Percentiles rank a stretch among this genome's conserved stretches.
Evolutionary conservation across 2,329 filamentous ascomycete genomes (phyloP).

Genomic region (Leptographium galeiforme): DNA sequence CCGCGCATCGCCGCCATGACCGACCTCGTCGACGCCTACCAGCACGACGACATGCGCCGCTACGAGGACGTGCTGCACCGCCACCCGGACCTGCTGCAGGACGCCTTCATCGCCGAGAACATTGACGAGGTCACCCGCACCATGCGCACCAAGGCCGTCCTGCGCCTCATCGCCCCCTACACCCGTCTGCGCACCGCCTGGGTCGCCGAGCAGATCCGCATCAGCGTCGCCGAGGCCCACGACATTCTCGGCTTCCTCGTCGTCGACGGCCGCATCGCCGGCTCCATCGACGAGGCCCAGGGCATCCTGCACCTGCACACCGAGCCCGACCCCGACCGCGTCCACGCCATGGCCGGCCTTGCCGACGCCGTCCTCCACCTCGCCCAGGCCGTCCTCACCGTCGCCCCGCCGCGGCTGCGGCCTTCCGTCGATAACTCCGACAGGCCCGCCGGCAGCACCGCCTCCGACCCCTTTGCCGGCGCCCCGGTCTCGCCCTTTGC

Average conservation of each 20-base stretch:
- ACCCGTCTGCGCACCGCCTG: slow-evolving; percentile 79
- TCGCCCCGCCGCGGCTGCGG: slow-evolving; percentile 54
- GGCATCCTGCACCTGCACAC: slow-evolving; percentile 74
- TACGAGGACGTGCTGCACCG: slow-evolving; percentile 81
- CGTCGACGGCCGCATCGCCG: slow-evolving; percentile 73
- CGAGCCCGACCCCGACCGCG: slow-evolving; percentile 57
- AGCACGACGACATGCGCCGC: slow-evolving; percentile 81
- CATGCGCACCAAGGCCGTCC: slow-evolving; percentile 90
- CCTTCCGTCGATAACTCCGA: not conserved
- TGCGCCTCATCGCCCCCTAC: slow-evolving; percentile 90
- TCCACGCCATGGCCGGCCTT: slow-evolving; percentile 61
- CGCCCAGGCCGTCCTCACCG: slow-evolving; percentile 60
- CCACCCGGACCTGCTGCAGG: slow-evolving; percentile 78
- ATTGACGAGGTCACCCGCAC: slow-evolving; percentile 98
- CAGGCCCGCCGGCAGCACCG: not conserved
- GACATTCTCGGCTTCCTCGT: slow-evolving; percentile 95
- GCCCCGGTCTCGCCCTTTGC: not conserved
- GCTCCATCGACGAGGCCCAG: slow-evolving; percentile 77
- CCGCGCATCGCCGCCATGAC: slow-evolving; percentile 95
- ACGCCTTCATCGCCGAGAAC: slow-evolving; percentile 95
- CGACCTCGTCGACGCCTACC: slow-evolving; percentile 89
- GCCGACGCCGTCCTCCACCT: slow-evolving; percentile 55
- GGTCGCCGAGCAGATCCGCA: slow-evolving; percentile 78
- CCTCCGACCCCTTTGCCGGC: not conserved
- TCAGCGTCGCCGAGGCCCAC: slow-evolving; percentile 73